Base-by-base conservation (phyloP, 306 rosid species). In the Crataegus laevigata region DNA sequence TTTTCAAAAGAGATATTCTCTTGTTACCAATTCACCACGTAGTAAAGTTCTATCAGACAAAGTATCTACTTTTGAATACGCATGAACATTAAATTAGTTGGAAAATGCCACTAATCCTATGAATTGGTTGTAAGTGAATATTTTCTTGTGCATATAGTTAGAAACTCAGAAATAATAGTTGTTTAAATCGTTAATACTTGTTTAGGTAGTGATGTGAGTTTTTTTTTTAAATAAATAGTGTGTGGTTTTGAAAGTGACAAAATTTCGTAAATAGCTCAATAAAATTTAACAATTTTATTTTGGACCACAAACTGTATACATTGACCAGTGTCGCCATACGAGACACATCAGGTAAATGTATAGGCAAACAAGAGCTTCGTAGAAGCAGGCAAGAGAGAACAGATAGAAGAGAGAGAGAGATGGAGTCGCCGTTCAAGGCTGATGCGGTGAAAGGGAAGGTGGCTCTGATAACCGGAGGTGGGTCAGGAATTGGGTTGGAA, bases 401-500 rank as follows among this genome's bases (percentile, higher is more conserved):
- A 10, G 62, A 57, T 57, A 9, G 62, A 40, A 78, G 78, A 50
- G 73, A 74, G 73, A 74, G 40, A 1, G 40, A 36, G 68, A 81
- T 62, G 87, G 87, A 82, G n/a, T 88, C 97, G 13, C 96, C 98
- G 18, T 94, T 94, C 78, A 88, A 82, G 62, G 58, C 80, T 5
- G 85, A 88, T 9, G 79, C 83, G 17, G 28, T 89, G 79, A 90
- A 84, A 40, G 98, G 97, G 10, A 91, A 88, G 80, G 98, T 94
- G 50, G 94, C 96, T 45, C 77, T 91, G 17, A 85, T 94, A 6
- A 94, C 98, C 0, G 98, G 98, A 3, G 98, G 98, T 62, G 98
- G 96, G 4, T 94, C 98, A 0, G 98, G 98, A 66, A 94, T 94
- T 36, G 98, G 98, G 17, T 85, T 84, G 60, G 97, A 91, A 81